Conservation (phyloP, 2,329 filamentous ascomycete species). For the Pseudopyrenochaeta lycopersici region DNA sequence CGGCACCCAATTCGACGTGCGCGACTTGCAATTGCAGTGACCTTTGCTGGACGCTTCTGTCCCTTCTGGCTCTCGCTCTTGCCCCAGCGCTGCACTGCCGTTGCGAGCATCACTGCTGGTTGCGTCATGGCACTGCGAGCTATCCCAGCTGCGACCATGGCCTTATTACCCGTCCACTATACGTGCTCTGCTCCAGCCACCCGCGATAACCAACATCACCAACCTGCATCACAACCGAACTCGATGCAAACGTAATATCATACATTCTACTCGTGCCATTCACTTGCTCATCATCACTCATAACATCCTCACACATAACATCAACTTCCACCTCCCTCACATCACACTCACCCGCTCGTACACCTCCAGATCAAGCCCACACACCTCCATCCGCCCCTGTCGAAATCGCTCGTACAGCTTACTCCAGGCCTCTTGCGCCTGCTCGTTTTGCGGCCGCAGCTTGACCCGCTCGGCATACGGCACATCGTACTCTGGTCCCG, state of each 20-base stretch:
- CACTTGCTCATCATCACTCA: no score
- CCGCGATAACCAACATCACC: no score
- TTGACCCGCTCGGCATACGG: constrained; percentile 53
- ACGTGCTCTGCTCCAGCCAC: not conserved
- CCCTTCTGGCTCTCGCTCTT: no score
- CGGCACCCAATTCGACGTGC: no score
- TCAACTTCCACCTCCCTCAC: constrained; percentile 18
- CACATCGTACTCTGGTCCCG: constrained; percentile 61
- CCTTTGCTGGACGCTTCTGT: not conserved
- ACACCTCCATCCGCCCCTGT: constrained; percentile 61
- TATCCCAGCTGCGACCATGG: not conserved
- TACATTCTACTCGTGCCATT: no score
- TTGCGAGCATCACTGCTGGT: not conserved
- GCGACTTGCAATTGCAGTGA: not conserved
- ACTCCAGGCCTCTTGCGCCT: constrained; percentile 60
- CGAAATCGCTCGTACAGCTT: constrained; percentile 60
- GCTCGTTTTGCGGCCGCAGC: constrained; percentile 55
- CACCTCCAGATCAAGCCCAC: constrained; percentile 60
- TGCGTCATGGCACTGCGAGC: constrained; percentile 1
- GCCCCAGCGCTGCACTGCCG: not conserved
- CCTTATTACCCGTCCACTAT: no score
- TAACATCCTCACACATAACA: no score
- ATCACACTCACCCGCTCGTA: constrained; percentile 44
- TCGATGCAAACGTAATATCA: no score
- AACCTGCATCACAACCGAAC: no score